These are phyloP conservation scores for Sphagnum tenellum DNA, from an alignment of 225 moss, liverwort and hornwort species.

Conservation along the genomic window DNA sequence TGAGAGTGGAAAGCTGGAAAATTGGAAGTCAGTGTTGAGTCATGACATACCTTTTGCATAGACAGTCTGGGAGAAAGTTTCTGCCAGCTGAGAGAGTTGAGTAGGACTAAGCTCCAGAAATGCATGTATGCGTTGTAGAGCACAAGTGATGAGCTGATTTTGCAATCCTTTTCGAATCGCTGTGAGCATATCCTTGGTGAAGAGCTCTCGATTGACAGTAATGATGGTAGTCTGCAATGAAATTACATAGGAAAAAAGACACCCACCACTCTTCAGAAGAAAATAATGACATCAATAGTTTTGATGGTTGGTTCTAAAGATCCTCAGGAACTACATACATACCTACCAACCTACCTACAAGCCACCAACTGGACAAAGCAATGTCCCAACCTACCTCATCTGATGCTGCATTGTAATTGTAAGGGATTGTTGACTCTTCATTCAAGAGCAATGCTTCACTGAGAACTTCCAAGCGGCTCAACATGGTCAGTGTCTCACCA, in stretches of 20 bases:
- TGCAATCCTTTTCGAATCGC: slow-evolving; percentile 64
- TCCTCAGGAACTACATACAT: too few species aligned
- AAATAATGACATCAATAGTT: too few species aligned
- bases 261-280: too few species aligned
- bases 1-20: too few species aligned
- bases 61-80: slow-evolving; percentile 50
- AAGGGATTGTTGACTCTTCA: slow-evolving; percentile 62
- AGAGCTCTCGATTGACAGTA: slow-evolving; percentile 47
- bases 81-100: slow-evolving; percentile 63
- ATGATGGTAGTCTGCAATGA: slow-evolving; percentile 58
- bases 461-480: slow-evolving; percentile 85
- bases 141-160: slow-evolving; percentile 66
- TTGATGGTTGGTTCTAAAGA: too few species aligned
- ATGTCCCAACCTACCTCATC: slow-evolving; percentile 53
- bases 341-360: too few species aligned
- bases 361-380: too few species aligned
- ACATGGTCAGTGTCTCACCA: slow-evolving; percentile 71
- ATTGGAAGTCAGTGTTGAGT: too few species aligned
- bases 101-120: slow-evolving; percentile 80
- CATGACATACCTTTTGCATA: slow-evolving; percentile 41
- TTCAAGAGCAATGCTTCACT: slow-evolving; percentile 85
- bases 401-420: slow-evolving; percentile 89
- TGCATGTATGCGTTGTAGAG: slow-evolving; percentile 72
- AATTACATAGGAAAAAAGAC: background rate
- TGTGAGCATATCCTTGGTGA: slow-evolving; percentile 46